A percentile compares a stretch with the other conserved stretches of the same genome.
Evolutionary conservation across 177 flowering plant species (phyloP).

Genomic region (Tripterygium wilfordii): DNA sequence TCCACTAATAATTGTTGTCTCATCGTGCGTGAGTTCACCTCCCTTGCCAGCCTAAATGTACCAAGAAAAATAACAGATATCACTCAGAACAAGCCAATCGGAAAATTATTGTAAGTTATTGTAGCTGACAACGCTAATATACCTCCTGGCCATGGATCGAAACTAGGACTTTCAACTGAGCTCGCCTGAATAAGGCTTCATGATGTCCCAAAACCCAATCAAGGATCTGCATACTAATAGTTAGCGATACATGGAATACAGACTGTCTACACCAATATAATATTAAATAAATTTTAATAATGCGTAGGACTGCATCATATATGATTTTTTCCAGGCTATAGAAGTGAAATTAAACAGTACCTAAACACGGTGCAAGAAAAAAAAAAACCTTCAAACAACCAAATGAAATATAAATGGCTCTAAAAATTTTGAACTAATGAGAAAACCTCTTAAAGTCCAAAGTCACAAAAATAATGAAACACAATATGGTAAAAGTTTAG

Average conservation of each 20-base stretch:
- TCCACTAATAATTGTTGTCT: constrained; percentile 96
- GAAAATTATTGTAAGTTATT: neutral
- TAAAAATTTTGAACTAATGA: too few relatives aligned
- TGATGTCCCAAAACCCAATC: constrained; percentile 80
- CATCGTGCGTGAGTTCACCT: constrained; percentile 97
- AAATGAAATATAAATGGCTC: too few relatives aligned
- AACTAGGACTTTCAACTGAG: constrained; percentile 83
- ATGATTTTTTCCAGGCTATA: too few relatives aligned
- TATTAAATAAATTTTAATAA: too few relatives aligned
- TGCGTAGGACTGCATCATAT: neutral
- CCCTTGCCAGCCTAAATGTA: constrained; percentile 84
- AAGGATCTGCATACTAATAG: constrained; percentile 70
- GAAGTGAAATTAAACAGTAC: too few relatives aligned
- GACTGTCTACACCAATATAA: too few relatives aligned
- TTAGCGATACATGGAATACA: too few relatives aligned
- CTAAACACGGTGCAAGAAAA: too few relatives aligned
- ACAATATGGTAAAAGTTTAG: too few relatives aligned
- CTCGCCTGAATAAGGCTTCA: constrained; percentile 84
- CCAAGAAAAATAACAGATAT: neutral
- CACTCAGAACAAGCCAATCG: neutral
- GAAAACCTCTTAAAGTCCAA: too few relatives aligned
- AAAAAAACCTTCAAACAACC: too few relatives aligned
- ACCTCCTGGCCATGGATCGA: constrained; percentile 85
- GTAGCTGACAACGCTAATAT: constrained; percentile 1
- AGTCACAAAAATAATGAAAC: too few relatives aligned